Evolutionary conservation across 2,329 filamentous ascomycete species (phyloP).

Genomic region (Chrysosporium keratinophilum): DNA sequence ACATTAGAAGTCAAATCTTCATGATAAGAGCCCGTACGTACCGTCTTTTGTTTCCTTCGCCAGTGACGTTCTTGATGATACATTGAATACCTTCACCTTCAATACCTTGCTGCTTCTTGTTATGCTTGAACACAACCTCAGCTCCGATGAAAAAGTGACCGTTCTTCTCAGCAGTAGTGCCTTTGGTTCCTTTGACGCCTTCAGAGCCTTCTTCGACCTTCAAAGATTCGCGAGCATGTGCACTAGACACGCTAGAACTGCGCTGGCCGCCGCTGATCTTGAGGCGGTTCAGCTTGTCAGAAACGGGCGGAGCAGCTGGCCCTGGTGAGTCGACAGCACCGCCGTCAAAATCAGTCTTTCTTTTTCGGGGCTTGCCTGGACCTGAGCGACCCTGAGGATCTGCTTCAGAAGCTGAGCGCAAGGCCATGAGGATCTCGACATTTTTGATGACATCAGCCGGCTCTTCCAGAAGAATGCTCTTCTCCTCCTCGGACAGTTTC

Average conservation of each 20-base stretch:
- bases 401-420: constrained; percentile 40
- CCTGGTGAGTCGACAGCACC: constrained; percentile 38
- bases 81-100: constrained; percentile 57
- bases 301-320: constrained; percentile 29
- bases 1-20: constrained; percentile 7
- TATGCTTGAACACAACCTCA: constrained; percentile 43
- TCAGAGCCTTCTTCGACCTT: constrained; percentile 37
- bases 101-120: constrained; percentile 41
- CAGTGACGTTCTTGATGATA: constrained; percentile 63
- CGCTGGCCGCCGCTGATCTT: constrained; percentile 32
- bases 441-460: constrained; percentile 44
- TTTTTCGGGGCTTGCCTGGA: constrained; percentile 38
- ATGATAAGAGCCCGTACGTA: constrained; percentile 20
- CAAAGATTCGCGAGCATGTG: constrained; percentile 30
- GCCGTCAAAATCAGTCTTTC: constrained; percentile 37
- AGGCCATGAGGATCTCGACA: constrained; percentile 39
- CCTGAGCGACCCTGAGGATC: constrained; percentile 33
- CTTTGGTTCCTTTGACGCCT: constrained; percentile 34
- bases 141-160: constrained; percentile 38
- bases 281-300: constrained; percentile 37
- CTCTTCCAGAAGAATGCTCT: constrained; percentile 39
- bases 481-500: constrained; percentile 41
- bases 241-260: constrained; percentile 36
- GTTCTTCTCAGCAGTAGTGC: constrained; percentile 35
- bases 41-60: constrained; percentile 61